These are phyloP conservation scores for Chytridiales sp. DNA, from an alignment of 371 early-diverging fungal species.

Conservation along the genomic window DNA sequence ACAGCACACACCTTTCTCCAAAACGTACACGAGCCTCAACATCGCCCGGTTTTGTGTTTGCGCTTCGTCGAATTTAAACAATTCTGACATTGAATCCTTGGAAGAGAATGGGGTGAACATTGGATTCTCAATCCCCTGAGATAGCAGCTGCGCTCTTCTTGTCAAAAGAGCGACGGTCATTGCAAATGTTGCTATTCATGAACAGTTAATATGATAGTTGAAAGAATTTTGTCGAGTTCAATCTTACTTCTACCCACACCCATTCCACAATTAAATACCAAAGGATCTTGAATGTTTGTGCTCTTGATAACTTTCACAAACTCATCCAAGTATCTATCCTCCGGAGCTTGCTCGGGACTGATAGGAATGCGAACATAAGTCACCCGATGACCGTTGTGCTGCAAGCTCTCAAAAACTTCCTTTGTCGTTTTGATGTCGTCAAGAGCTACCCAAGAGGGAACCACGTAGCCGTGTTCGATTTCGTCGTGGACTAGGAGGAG, in stretches of 20 bases:
- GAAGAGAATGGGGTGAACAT: background rate
- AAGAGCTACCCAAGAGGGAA: conserved; percentile 66
- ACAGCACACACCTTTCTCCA: conserved; percentile 56
- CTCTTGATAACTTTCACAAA: conserved; percentile 57
- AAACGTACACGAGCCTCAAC: conserved; percentile 54
- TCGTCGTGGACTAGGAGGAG: conserved; percentile 73
- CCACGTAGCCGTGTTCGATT: conserved; percentile 55
- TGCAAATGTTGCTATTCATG: conserved; percentile 59
- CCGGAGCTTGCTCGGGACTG: conserved; percentile 65
- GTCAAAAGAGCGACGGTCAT: conserved; percentile 63
- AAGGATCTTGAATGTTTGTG: conserved; percentile 52
- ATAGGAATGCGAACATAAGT: conserved; percentile 67
- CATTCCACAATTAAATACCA: conserved; percentile 75
- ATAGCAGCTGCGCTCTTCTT: conserved; percentile 54
- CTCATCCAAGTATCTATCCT: conserved; percentile 69
- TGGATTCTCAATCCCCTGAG: conserved; percentile 1
- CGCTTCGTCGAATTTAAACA: conserved; percentile 24
- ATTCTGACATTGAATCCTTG: conserved; percentile 37
- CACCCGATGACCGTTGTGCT: conserved; percentile 49
- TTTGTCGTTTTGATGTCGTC: conserved; percentile 63
- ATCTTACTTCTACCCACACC: conserved; percentile 69
- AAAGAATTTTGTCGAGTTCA: background rate
- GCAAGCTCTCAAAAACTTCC: conserved; percentile 60
- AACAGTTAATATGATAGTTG: background rate
- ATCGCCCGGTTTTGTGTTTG: conserved; percentile 55